Percentiles rank a stretch among this genome's conserved stretches.
Conservation (phyloP, 1,284 basidiomycete species). For the Fomes fomentarius region DNA sequence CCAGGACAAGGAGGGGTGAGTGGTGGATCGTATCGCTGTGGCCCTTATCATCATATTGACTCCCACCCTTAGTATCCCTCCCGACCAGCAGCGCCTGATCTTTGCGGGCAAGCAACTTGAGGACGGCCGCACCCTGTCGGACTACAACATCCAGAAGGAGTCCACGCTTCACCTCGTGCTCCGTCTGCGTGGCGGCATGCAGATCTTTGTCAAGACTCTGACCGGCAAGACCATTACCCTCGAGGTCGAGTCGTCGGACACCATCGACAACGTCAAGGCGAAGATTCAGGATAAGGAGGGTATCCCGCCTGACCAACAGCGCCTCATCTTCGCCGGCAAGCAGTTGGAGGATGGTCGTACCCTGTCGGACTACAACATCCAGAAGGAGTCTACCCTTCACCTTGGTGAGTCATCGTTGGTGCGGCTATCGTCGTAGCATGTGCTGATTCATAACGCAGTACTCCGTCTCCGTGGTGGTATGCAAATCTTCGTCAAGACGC, state of each 20-base stretch:
- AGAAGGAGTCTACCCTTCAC: constrained; percentile 83
- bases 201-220: constrained; percentile 74
- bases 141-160: constrained; percentile 82
- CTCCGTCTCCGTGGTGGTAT: constrained; percentile 89
- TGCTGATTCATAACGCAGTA: too few relatives aligned
- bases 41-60: constrained; percentile 5
- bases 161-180: constrained; percentile 42
- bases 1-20: constrained; percentile 76
- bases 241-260: constrained; percentile 55
- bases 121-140: constrained; percentile 71
- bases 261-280: constrained; percentile 56
- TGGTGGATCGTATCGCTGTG: constrained; percentile 7
- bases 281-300: constrained; percentile 60
- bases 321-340: constrained; percentile 89
- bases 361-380: constrained; percentile 84
- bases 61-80: constrained; percentile 62
- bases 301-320: constrained; percentile 85
- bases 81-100: constrained; percentile 82
- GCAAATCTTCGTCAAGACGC: constrained; percentile 89
- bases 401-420: too few relatives aligned
- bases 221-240: constrained; percentile 56
- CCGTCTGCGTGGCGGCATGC: constrained; percentile 75
- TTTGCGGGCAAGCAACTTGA: constrained; percentile 79
- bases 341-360: constrained; percentile 84
- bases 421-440: too few relatives aligned